Evolutionary conservation across 176 grass and related monocot species (phyloP).

Genomic region (Musa acuminata): DNA sequence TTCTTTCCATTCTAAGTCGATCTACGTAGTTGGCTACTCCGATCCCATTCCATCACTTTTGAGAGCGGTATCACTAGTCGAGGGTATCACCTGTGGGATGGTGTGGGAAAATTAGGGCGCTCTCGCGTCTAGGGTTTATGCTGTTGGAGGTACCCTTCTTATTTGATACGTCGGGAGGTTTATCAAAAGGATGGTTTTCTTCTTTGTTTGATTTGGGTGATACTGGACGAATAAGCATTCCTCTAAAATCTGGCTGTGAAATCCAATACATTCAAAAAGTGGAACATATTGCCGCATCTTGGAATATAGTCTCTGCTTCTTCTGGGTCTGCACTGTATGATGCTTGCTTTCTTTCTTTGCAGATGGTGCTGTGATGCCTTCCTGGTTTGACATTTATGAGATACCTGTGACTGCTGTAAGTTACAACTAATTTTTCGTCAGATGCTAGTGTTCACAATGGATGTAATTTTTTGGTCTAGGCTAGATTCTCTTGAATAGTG

Average conservation of each 20-base stretch:
- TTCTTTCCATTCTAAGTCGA: too few species aligned
- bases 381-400: constrained; percentile 90
- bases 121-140: background rate
- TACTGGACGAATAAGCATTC: too few species aligned
- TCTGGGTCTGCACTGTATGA: background rate
- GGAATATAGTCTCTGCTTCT: too few species aligned
- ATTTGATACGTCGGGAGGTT: background rate
- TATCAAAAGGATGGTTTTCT: too few species aligned
- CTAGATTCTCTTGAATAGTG: background rate
- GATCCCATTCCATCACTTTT: background rate
- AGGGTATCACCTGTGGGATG: background rate
- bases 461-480: background rate
- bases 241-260: too few species aligned
- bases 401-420: constrained; percentile 59
- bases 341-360: constrained; percentile 6
- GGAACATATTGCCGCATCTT: too few species aligned
- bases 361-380: constrained; percentile 79
- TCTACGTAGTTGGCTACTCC: too few species aligned
- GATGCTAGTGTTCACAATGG: background rate
- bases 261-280: too few species aligned
- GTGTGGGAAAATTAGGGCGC: background rate
- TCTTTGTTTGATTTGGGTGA: too few species aligned
- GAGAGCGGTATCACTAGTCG: background rate
- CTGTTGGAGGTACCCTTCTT: background rate
- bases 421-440: background rate